Base-by-base conservation (phyloP, 2,329 filamentous ascomycete species). In the Acephala macrosclerotiorum region DNA sequence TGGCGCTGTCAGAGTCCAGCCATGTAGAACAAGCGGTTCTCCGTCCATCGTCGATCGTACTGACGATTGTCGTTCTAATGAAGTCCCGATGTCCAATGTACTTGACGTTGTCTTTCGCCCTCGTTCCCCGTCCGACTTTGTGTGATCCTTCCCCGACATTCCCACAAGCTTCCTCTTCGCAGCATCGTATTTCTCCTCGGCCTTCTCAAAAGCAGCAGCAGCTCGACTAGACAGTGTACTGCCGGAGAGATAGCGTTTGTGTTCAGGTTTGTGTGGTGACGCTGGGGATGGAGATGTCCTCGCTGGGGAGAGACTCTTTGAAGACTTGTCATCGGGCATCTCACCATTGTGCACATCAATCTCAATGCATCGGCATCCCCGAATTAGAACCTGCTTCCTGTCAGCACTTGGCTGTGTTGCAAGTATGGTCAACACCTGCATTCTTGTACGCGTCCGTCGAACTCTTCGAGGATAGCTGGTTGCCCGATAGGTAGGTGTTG, bases 281-380 rank as follows among this genome's bases (percentile, higher is more conserved):
- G 25, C 72, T 6, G 61, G 45, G 51, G 61, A 59, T 20, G 63
- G 61, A 8, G 49, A 53, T 51, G 61, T 58, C 9, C 61, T 56
- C 36, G 68, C 47, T 14, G 33, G 60, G 14, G 67, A 65, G 35
- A 65, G 58, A 35, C 45, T 47, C 8, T 70, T 71, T 11, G 64
- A 68, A 14, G 68, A 68, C 56, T 75, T 75, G 16, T 77, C 74
- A n/a, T 75, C 70, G 49, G 74, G 62, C 7, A 76, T 72, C 56
- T 86, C 81, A 14, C 93, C 92, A 77, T 97, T 92, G 92, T 94
- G 97, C 2, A 97, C 93, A 75, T 97, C 95, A 63, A 97, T 96
- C 77, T 97, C 94, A 56, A 97, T 93, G 75, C 94, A 97, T 67
- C 94, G 89, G 75, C 94, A 97, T 57, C 92, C 92, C 60, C 88